Evolutionary conservation across 164 flowering plant genomes (phyloP), one percentile per base, ranked within the genome.

Genomic region (Annona cherimola): DNA sequence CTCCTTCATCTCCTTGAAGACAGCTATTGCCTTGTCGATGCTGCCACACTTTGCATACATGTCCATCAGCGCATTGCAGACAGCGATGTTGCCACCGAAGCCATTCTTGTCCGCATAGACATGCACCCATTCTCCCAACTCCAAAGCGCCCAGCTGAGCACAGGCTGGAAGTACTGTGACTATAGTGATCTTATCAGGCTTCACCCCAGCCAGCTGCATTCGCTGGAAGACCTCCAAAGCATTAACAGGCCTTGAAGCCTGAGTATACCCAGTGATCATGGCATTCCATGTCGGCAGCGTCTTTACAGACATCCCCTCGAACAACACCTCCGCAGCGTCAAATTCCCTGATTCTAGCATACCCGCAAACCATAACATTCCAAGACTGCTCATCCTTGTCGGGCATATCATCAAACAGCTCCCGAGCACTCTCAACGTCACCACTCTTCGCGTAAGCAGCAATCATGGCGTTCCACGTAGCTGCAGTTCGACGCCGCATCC

Each of bases 341-440:
- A 71, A 75, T 26, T 75, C 68, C 0, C 81, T 76, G 19, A 66
- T 75, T 62, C 65, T 72, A 4, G 76, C 55, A 69, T 78, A 78
- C 75, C 78, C 80, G 9, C 75, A 74, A 64, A 78, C 80, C 80
- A 78, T 78, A 12, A 78, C 75, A 72, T 75, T 79, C 81, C 81
- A 75, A 16, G 76, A 79, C 61, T 79, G 76, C 70, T 73, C 81
- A 70, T 79, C 78, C 50, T 63, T 79, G 11, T 70, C 74, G 20
- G 76, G 81, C 81, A 79, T 79, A 46, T 69, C 61, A 72, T 79
- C 72, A 41, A 79, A 79, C 3, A 79, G 74, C 43, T 67, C 57
- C 61, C 59, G 35, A 0, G 76, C 79, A 61, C 61, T 71, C 43
- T 69, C 66, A 12, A 76, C 50, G 26, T 73, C 66, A 1, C 79